phyloP scores from a whole-genome alignment of 2,329 filamentous ascomycete species.

The Trichophyton benhamiae region DNA sequence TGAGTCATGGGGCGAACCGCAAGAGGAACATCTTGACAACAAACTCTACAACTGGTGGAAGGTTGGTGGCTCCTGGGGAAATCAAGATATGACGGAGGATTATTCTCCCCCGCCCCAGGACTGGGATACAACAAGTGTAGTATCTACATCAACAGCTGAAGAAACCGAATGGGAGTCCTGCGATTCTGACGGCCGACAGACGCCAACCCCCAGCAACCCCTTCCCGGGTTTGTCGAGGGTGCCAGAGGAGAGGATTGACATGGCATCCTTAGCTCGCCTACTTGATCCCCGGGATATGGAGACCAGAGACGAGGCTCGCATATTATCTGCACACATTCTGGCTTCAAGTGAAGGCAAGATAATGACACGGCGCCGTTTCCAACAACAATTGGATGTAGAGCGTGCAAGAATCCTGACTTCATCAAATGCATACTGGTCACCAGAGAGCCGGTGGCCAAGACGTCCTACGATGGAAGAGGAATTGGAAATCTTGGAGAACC shows the following conservation, averaged over 20 bases:
- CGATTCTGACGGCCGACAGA: constrained; percentile 45
- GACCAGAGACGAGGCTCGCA: constrained; percentile 66
- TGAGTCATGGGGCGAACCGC: constrained; percentile 31
- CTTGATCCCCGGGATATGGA: constrained; percentile 68
- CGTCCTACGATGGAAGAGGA: constrained; percentile 42
- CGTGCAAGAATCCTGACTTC: constrained; percentile 55
- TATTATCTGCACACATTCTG: constrained; percentile 67
- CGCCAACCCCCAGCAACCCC: constrained; percentile 60
- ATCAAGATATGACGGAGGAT: constrained; percentile 66
- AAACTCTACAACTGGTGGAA: constrained; percentile 79
- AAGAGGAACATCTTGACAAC: constrained; percentile 57
- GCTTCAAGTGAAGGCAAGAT: constrained; percentile 46
- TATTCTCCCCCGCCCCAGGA: constrained; percentile 51
- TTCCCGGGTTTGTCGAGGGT: constrained; percentile 26
- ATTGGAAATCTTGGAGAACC: constrained; percentile 44
- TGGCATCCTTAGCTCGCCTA: constrained; percentile 61
- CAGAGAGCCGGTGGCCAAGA: constrained; percentile 9
- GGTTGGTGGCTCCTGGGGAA: constrained; percentile 71
- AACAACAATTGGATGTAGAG: constrained; percentile 53
- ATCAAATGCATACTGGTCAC: background rate
- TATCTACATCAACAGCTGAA: constrained; percentile 42
- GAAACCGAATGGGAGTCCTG: constrained; percentile 40
- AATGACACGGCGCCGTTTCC: constrained; percentile 71
- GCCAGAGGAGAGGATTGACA: constrained; percentile 51
- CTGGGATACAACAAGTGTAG: constrained; percentile 74